Base-by-base conservation (phyloP, 768 basidiomycete genomes). In the Trametes villosa region DNA sequence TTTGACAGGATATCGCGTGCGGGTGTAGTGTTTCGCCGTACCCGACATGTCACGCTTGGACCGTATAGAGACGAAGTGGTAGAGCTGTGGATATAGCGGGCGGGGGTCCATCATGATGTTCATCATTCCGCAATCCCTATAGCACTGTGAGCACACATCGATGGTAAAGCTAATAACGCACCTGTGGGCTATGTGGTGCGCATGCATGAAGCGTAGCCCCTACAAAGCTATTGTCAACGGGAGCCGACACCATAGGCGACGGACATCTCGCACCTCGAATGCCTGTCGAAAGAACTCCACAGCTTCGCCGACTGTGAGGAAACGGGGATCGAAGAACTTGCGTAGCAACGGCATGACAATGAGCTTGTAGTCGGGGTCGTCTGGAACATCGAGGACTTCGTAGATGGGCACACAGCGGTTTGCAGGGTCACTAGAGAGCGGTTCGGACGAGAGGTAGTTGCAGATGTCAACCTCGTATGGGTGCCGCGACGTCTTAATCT, bases 251-350 rank as follows among this genome's bases (percentile, higher is more conserved):
- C 36, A 13, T 13, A 38, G 27, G 7, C 3, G 24, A 47, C 1
- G 15, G 34, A 4, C 2, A 7, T 30, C 22, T 17, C 45, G 8
- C n/a, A 74, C 78, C 65, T 77, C 73, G 24, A 78, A 70, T 9
- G 74, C 36, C 45, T 78, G 75, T 0, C 67, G 53, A 26, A 77
- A 62, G 46, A 69, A 78, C 3, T 74, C 72, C 0, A 78, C 40
- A 0, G 68, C 72, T 59, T 79, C 78, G 1, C 77, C 76, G 15
- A 77, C 52, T 0, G 73, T 76, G 12, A 69, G 63, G 44, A 77
- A 76, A 0, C 45, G 67, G 1, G 74, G 74, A 15, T 71, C 58
- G 31, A 71, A 38, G 53, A 65, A 71, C 2, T 27, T 57, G 0
- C 70, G 68, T 13, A 77, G 51, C 3, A 72, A 57, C 9, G 78